Conservation (phyloP, 768 basidiomycete species). For the Solioccasus polychromus region DNA sequence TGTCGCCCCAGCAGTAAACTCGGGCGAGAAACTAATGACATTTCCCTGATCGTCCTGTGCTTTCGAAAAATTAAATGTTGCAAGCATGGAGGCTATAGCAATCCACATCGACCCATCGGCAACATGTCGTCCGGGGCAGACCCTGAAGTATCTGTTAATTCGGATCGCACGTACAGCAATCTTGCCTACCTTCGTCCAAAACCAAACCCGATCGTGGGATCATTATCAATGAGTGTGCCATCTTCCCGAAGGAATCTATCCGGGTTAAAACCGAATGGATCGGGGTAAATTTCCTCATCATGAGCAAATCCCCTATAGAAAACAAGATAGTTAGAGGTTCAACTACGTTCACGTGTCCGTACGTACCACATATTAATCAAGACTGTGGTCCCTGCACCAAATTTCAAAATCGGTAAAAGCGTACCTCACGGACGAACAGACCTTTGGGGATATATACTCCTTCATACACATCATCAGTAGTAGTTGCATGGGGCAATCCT, state of each 20-base stretch:
- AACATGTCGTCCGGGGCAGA: slow-evolving; percentile 22
- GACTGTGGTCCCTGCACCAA: slow-evolving; percentile 16
- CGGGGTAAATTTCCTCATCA: slow-evolving; percentile 35
- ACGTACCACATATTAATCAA: slow-evolving; percentile 24
- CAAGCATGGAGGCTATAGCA: slow-evolving; percentile 22
- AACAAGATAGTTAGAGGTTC: slow-evolving; percentile 1
- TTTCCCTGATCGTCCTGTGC: slow-evolving; percentile 20
- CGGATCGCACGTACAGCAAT: not conserved
- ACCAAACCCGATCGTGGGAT: slow-evolving; percentile 18
- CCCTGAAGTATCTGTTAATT: slow-evolving; percentile 7
- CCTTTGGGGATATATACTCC: slow-evolving; percentile 25
- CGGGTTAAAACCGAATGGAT: slow-evolving; percentile 41
- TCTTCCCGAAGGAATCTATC: slow-evolving; percentile 33
- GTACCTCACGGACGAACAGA: not conserved
- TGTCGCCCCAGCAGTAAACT: slow-evolving; percentile 15
- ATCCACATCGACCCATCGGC: slow-evolving; percentile 28
- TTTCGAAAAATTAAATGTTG: slow-evolving; percentile 22
- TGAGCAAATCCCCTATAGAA: slow-evolving; percentile 37
- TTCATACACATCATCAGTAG: slow-evolving; percentile 22
- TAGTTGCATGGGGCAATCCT: slow-evolving; percentile 24
- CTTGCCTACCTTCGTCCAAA: slow-evolving; percentile 23
- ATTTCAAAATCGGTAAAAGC: not conserved
- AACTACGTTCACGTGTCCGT: not conserved
- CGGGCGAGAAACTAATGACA: slow-evolving; percentile 22
- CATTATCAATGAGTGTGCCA: slow-evolving; percentile 10